Conservation (phyloP, 2,329 filamentous ascomycete genomes). For the Emmonsia crescens region DNA sequence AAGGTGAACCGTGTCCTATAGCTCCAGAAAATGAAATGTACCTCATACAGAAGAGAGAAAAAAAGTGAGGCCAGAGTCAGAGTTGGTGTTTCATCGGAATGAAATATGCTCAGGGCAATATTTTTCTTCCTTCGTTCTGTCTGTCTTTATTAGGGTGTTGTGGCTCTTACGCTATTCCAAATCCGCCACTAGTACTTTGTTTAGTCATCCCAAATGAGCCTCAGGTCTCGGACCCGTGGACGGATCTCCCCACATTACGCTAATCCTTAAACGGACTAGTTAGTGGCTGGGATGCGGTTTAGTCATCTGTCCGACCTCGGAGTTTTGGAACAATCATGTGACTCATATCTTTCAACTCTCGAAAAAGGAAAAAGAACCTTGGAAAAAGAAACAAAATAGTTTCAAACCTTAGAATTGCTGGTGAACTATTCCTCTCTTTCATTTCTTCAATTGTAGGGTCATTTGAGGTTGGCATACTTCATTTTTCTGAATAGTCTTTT, state of each 20-base stretch:
- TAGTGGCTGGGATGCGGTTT: not conserved
- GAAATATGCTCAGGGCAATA: not conserved
- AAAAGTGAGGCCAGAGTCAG: not conserved
- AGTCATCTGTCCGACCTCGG: conserved; percentile 7
- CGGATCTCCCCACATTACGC: conserved; percentile 1
- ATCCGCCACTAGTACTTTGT: not conserved
- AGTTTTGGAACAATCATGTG: conserved; percentile 2
- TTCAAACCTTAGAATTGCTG: not conserved
- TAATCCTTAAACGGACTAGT: conserved; percentile 11
- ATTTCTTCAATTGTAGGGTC: not conserved
- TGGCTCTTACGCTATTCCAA: not conserved
- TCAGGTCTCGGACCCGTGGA: too few relatives aligned
- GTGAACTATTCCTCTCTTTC: not conserved
- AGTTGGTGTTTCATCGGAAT: not conserved
- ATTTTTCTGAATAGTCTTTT: not conserved
- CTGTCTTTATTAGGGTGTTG: not conserved
- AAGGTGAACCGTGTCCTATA: not conserved
- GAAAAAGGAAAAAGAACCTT: not conserved
- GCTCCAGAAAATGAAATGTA: not conserved
- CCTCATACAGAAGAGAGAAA: not conserved
- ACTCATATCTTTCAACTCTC: conserved; percentile 5
- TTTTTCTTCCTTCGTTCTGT: not conserved
- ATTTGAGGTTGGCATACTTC: not conserved
- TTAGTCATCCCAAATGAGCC: not conserved
- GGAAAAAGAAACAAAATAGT: not conserved